Evolutionary conservation across 305 asterid species (phyloP).

Genomic region (Plantago coronopus): DNA sequence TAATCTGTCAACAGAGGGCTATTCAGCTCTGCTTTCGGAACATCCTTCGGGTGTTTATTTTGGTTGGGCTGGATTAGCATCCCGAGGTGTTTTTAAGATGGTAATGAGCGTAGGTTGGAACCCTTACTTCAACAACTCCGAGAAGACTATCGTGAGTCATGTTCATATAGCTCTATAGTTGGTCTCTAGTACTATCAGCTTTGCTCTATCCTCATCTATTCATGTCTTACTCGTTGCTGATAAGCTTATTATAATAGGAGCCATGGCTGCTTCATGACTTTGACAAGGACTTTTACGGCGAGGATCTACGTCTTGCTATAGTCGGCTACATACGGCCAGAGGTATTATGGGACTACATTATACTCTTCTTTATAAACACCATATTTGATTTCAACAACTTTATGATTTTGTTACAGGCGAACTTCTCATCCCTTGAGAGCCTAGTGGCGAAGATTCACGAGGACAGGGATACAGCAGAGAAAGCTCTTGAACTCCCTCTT

Average conservation of each 20-base stretch:
- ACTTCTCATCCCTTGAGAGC: slow-evolving; percentile 71
- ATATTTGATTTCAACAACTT: slow-evolving; percentile 1
- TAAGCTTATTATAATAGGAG: slow-evolving; percentile 46
- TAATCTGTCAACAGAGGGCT: slow-evolving; percentile 68
- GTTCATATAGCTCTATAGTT: slow-evolving; percentile 18
- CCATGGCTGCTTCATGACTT: slow-evolving; percentile 97
- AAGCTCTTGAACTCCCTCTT: slow-evolving; percentile 64
- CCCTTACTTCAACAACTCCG: slow-evolving; percentile 82
- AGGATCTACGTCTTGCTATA: slow-evolving; percentile 70
- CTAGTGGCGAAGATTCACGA: slow-evolving; percentile 69
- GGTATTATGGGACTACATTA: slow-evolving; percentile 38
- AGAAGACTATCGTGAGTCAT: slow-evolving; percentile 82
- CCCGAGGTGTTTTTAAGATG: slow-evolving; percentile 74
- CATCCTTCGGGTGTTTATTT: slow-evolving; percentile 87
- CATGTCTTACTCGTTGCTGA: slow-evolving; percentile 14
- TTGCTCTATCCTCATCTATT: neutral
- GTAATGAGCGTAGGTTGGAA: slow-evolving; percentile 98
- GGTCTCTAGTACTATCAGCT: neutral
- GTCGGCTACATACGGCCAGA: slow-evolving; percentile 81
- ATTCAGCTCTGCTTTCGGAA: slow-evolving; percentile 62
- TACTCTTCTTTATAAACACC: neutral
- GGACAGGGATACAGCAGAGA: slow-evolving; percentile 64
- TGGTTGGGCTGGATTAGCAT: slow-evolving; percentile 83
- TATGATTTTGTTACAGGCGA: slow-evolving; percentile 43
- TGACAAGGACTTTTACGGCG: slow-evolving; percentile 73